Base-by-base conservation (phyloP, 129 eudicot species). In the Artemisia tridentata region DNA sequence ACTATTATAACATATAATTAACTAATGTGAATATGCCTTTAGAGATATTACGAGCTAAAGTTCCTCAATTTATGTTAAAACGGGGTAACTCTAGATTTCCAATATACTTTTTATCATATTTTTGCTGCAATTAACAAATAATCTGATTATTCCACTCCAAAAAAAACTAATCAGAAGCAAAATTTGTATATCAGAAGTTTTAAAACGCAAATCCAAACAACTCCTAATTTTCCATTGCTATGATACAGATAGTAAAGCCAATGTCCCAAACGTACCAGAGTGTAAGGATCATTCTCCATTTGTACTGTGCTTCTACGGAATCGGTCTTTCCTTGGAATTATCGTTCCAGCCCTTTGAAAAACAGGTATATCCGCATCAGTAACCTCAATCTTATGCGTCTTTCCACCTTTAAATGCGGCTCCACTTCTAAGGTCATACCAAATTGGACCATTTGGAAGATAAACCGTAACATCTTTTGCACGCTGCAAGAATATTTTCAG, bases 271-370 rank as follows among this genome's bases (percentile, higher is more conserved):
- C 80, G 9, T 82, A 95, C 99, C 91, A 95, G 84, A 52, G 99
- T 95, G 81, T 84, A 90, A 59, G 99, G 99, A 83, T 95, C 99
- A 60, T 95, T 84, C 80, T 84, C 96, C 99, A 95, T 95, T 75
- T 90, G 99, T 48, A 82, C 81, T 13, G 99, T 84, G 75, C 97
- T 90, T 75, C 99, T 80, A 59, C 99, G 88, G 46, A 75, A 86
- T 63, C 99, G 95, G 73, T 95, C 99, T 85, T 86, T 95, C 80
- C 99, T 84, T 3, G 99, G 93, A 15, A 95, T 72, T 47, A 95
- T 95, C 63, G 99, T 95, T 65, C 99, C 99, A 2, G 93, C 89
- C 79, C 84, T 78, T 67, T 87, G 97, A 62, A 95, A 95, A 75
- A 96, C 80, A 23, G 99, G 99, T 57, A 95, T 78, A 43, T 80